Base-by-base conservation (phyloP, 495 filamentous ascomycete species). In the Trichoderma erinaceum region DNA sequence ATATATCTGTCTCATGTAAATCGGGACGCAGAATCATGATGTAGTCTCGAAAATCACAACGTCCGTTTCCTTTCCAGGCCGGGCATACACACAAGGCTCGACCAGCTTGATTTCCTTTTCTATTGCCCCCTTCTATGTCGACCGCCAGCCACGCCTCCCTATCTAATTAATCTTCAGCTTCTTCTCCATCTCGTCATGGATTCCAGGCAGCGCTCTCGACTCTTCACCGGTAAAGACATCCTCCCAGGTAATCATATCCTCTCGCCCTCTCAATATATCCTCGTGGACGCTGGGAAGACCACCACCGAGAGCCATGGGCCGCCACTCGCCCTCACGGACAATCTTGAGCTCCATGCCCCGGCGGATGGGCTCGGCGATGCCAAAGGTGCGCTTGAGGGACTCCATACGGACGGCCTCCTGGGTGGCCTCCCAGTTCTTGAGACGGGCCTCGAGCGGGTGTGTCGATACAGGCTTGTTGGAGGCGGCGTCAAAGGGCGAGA, bases 291-390 rank as follows among this genome's bases (percentile, higher is more conserved):
- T 80, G 12, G 76, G 71, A 69, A 71, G 73, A 25, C 72, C 68
- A 35, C 78, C 78, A 48, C 78, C 80, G 10, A 85, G 77, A 7
- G 75, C 77, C 41, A 80, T 68, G 4, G 83, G 84, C 70, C 78
- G 79, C 84, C 84, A 85, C 69, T 79, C 76, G 52, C 86, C 83
- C 64, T 81, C 81, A 48, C 80, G 75, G 1, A 86, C 84, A 74
- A 96, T 92, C 84, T 90, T 90, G 73, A 96, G 80, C 83, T 99
- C 94, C 94, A 99, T 99, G 44, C 89, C 90, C n/a, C 94, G 87
- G 18, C 91, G 86, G 70, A 97, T 86, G 12, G 94, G 93, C 85
- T 97, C 94, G n/a, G 89, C 91, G 68, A 97, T 92, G 58, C 94
- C 94, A 77, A 90, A 97, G 41, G 89, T 86, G 67, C 92, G 90